Conservation (phyloP, 768 basidiomycete species). For the Tricholoma sp. region DNA sequence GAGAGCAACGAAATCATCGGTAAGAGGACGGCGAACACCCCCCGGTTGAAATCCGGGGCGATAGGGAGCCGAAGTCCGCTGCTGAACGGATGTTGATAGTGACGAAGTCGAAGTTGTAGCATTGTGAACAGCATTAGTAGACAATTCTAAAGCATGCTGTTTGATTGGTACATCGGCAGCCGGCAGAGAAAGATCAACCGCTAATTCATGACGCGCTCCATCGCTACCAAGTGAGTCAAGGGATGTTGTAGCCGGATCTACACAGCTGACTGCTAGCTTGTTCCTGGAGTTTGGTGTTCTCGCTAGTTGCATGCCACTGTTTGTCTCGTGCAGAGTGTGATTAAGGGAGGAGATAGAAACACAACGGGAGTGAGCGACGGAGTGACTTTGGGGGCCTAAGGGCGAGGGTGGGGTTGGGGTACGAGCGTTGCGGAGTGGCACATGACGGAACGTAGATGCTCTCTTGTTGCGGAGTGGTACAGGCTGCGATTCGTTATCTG, state of each 20-base stretch:
- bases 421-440: slow-evolving; percentile 34
- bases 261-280: background rate
- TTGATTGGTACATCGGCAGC: background rate
- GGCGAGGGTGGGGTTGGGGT: slow-evolving; percentile 29
- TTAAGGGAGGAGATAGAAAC: slow-evolving; percentile 7
- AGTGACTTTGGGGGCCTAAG: slow-evolving; percentile 21
- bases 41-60: slow-evolving; percentile 91
- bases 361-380: slow-evolving; percentile 10
- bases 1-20: slow-evolving; percentile 70
- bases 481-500: slow-evolving; percentile 1
- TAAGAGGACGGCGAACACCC: slow-evolving; percentile 73
- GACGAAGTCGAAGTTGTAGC: slow-evolving; percentile 6
- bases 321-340: slow-evolving; percentile 1
- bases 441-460: slow-evolving; percentile 44
- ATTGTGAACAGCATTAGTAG: background rate
- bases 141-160: background rate
- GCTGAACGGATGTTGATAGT: slow-evolving; percentile 4
- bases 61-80: slow-evolving; percentile 54
- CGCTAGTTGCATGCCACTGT: background rate
- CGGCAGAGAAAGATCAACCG: background rate
- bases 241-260: background rate
- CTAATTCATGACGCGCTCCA: background rate
- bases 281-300: background rate
- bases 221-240: no score
- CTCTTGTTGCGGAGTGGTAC: slow-evolving; percentile 17